A percentile compares a stretch with the other conserved stretches of the same genome.
Conservation (phyloP, 2,329 filamentous ascomycete species). For the Fusarium tuaranense region DNA sequence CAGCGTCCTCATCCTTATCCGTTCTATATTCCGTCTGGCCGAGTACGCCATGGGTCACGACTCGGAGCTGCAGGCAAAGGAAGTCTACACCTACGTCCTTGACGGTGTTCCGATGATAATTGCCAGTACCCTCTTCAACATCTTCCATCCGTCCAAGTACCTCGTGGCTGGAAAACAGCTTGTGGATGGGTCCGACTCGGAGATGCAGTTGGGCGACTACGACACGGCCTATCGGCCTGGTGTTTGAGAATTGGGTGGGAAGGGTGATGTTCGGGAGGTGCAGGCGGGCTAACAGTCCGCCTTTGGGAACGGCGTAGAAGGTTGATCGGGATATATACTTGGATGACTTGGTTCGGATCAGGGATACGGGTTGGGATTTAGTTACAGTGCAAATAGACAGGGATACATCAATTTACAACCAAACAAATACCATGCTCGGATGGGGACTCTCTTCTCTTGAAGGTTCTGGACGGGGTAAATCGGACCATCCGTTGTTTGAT, state of each 20-base stretch:
- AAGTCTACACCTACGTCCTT: slow-evolving; percentile 48
- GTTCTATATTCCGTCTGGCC: slow-evolving; percentile 52
- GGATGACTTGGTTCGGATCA: not conserved
- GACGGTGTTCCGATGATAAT: slow-evolving; percentile 48
- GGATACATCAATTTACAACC: not conserved
- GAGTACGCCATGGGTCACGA: slow-evolving; percentile 51
- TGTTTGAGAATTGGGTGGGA: not conserved
- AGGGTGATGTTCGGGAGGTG: not conserved
- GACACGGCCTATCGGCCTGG: not conserved
- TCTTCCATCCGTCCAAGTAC: not conserved
- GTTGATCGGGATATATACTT: not conserved
- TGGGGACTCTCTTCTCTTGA: too few relatives aligned
- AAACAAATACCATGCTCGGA: not conserved
- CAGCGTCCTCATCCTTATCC: slow-evolving; percentile 49
- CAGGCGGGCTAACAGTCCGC: not conserved
- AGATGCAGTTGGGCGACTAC: not conserved
- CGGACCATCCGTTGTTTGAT: too few relatives aligned
- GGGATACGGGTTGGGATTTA: not conserved
- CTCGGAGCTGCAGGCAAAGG: slow-evolving; percentile 44
- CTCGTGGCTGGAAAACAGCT: not conserved
- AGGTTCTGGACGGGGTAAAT: too few relatives aligned
- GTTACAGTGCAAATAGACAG: not conserved
- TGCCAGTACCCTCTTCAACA: not conserved
- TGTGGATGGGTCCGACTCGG: not conserved
- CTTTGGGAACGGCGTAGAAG: not conserved